A percentile compares a stretch with the other conserved stretches of the same genome.
These are phyloP conservation scores for Raphanus hybrid DNA, from an alignment of 441 rosid genomes.

Conservation along the genomic window DNA sequence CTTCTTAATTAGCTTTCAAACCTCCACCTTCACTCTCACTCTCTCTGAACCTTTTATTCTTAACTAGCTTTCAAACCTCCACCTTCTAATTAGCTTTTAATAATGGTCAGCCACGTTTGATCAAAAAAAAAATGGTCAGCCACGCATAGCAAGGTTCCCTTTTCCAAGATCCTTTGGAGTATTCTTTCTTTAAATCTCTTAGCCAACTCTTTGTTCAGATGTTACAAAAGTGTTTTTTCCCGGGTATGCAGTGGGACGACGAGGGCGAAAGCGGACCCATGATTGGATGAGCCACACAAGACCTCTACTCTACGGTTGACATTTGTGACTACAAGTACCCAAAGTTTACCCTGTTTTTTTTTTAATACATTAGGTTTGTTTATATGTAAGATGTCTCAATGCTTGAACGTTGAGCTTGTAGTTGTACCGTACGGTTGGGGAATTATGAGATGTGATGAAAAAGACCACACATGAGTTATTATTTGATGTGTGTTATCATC, in stretches of 20 bases:
- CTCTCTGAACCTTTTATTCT: not conserved
- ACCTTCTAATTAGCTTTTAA: too few species aligned
- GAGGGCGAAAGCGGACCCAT: conserved; percentile 90
- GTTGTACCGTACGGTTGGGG: conserved; percentile 29
- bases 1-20: not conserved
- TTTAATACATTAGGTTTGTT: not conserved
- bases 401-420: conserved; percentile 8
- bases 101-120: too few species aligned
- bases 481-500: not conserved
- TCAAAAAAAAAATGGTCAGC: conserved; percentile 63
- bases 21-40: conserved; percentile 1
- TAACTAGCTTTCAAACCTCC: too few species aligned
- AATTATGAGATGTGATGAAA: conserved; percentile 24
- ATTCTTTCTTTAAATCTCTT: not conserved
- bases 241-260: conserved; percentile 68
- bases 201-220: not conserved
- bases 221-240: conserved; percentile 18
- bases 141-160: conserved; percentile 69
- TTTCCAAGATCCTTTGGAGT: not conserved
- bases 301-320: not conserved
- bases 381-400: conserved; percentile 3
- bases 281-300: conserved; percentile 63
- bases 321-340: not conserved
- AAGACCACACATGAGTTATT: conserved; percentile 20
- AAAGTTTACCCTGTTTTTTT: not conserved